phyloP scores from a whole-genome alignment of 2,329 filamentous ascomycete species.

The Thelonectria discophora region DNA sequence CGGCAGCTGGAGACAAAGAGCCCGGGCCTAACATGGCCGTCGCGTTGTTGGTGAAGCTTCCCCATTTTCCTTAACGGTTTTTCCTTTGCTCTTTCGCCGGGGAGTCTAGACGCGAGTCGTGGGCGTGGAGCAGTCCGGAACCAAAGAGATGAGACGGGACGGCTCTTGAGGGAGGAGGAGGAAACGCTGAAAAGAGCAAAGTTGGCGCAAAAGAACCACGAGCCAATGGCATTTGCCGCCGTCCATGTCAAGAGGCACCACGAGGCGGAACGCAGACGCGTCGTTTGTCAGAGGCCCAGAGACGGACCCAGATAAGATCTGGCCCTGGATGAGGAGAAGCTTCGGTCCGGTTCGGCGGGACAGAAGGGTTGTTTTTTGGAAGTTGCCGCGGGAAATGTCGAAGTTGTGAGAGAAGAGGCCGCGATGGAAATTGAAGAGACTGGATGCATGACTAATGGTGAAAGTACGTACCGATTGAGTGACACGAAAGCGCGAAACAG shows the following conservation, averaged over 20 bases:
- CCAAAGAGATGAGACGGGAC: slow-evolving; percentile 2
- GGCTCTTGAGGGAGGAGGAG: neutral
- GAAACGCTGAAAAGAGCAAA: neutral
- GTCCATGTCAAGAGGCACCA: slow-evolving; percentile 13
- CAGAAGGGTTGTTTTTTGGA: neutral
- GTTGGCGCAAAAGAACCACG: neutral
- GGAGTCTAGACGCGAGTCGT: neutral
- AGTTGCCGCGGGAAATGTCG: neutral
- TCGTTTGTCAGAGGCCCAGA: slow-evolving; percentile 25
- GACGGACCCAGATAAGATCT: slow-evolving; percentile 24
- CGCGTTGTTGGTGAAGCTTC: neutral
- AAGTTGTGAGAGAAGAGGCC: neutral
- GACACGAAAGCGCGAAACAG: neutral
- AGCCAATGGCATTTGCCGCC: slow-evolving; percentile 30
- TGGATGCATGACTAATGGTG: neutral
- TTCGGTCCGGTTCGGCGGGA: slow-evolving; percentile 19
- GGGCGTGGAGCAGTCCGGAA: neutral
- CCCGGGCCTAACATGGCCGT: no score
- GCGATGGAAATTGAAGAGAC: neutral
- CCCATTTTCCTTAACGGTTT: neutral
- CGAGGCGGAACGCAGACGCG: slow-evolving; percentile 24
- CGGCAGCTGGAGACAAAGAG: neutral
- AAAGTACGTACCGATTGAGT: neutral
- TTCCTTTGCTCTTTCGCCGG: no score
- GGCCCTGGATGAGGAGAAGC: neutral